Conservation (phyloP, 345 rosid genomes). For the Gossypium sturtianum region DNA sequence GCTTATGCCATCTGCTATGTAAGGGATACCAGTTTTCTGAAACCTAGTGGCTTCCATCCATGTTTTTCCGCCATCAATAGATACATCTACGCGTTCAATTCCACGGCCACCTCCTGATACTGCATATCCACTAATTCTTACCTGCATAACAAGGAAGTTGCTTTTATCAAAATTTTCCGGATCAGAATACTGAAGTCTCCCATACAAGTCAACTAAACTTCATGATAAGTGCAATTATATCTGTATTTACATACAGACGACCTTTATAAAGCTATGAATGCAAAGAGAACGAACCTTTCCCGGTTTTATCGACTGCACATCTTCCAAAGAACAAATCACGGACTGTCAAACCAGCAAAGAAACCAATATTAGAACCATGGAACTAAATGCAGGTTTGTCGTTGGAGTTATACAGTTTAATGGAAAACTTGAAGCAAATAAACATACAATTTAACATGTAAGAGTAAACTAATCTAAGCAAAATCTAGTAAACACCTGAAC, state of each 20-base stretch:
- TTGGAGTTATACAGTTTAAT: no score
- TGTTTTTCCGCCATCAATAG: constrained; percentile 80
- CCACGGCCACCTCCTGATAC: constrained; percentile 95
- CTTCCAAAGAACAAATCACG: constrained; percentile 90
- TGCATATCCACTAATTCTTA: constrained; percentile 72
- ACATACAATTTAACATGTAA: neutral
- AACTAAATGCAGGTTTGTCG: neutral
- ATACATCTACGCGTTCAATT: constrained; percentile 87
- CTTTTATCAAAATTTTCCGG: no score
- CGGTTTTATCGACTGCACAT: constrained; percentile 59
- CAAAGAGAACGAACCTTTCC: constrained; percentile 57
- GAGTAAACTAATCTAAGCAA: neutral
- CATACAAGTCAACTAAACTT: no score
- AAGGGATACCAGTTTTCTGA: constrained; percentile 55
- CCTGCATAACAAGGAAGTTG: constrained; percentile 31
- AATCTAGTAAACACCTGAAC: constrained; percentile 60
- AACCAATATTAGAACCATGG: neutral
- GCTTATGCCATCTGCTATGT: constrained; percentile 47
- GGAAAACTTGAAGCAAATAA: no score
- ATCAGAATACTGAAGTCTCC: no score
- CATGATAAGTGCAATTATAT: neutral
- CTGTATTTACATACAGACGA: neutral
- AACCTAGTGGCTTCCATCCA: constrained; percentile 75
- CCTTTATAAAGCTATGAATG: neutral
- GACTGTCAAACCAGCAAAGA: constrained; percentile 45